phyloP scores from a whole-genome alignment of 2,329 filamentous ascomycete genomes.

The Colletotrichum sublineola region DNA sequence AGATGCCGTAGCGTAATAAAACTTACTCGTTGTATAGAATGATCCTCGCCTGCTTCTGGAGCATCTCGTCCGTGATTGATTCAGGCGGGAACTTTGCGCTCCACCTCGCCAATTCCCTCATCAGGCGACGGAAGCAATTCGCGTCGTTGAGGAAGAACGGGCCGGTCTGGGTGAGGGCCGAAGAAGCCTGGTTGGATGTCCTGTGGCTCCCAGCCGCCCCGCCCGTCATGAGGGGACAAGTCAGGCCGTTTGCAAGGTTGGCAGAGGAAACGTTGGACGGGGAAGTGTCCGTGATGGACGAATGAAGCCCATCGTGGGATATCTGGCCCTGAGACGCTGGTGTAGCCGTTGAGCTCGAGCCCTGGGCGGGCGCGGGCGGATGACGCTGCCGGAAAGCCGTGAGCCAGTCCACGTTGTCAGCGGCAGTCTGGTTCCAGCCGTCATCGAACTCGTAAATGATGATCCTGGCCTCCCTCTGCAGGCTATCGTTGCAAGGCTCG shows the following conservation, averaged over 20 bases:
- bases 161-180: constrained; percentile 37
- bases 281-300: constrained; percentile 16
- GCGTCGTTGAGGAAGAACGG: constrained; percentile 70
- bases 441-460: constrained; percentile 74
- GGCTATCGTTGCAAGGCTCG: constrained; percentile 65
- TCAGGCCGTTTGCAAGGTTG: neutral
- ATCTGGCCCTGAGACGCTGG: constrained; percentile 18
- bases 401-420: constrained; percentile 69
- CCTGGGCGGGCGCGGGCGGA: constrained; percentile 17
- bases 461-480: constrained; percentile 70
- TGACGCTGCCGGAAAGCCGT: constrained; percentile 65
- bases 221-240: constrained; percentile 9
- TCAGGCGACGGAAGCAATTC: constrained; percentile 71
- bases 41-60: constrained; percentile 75
- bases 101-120: constrained; percentile 66
- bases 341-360: constrained; percentile 19
- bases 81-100: constrained; percentile 67
- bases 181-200: neutral
- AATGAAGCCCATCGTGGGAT: neutral
- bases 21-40: constrained; percentile 73
- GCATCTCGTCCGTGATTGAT: constrained; percentile 70
- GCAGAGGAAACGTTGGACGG: constrained; percentile 6
- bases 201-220: neutral
- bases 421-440: constrained; percentile 73
- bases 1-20: neutral